These are phyloP conservation scores for Hyaloscypha finlandica DNA, from an alignment of 495 filamentous ascomycete species.

Conservation along the genomic window DNA sequence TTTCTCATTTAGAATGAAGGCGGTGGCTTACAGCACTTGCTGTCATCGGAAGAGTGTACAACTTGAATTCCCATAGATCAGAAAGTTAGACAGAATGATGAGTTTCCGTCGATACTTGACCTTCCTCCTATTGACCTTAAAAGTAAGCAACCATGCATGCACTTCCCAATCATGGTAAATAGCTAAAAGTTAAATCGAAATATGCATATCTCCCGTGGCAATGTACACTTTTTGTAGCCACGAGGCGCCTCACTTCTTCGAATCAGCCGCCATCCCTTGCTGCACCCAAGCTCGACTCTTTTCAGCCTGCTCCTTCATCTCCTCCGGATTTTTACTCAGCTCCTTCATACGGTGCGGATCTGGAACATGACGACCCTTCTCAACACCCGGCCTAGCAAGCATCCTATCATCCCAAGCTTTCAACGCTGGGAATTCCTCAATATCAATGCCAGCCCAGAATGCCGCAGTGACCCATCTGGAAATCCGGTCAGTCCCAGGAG, in stretches of 20 bases:
- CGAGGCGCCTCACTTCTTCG: constrained; percentile 28
- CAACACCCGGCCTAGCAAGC: constrained; percentile 62
- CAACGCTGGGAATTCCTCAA: constrained; percentile 73
- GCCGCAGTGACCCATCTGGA: constrained; percentile 25
- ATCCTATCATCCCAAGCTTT: constrained; percentile 69
- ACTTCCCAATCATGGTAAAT: no score
- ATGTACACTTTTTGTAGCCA: no score
- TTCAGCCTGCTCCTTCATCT: constrained; percentile 55
- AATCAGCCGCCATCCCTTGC: constrained; percentile 62
- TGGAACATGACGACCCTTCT: constrained; percentile 82
- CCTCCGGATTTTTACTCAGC: constrained; percentile 41
- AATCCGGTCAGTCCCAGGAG: constrained; percentile 15
- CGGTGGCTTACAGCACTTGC: no score
- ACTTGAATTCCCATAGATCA: no score
- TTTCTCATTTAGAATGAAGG: no score
- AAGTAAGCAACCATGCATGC: no score
- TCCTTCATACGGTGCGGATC: constrained; percentile 62
- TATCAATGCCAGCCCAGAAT: constrained; percentile 72
- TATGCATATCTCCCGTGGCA: no score
- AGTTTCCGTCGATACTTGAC: neutral
- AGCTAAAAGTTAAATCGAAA: no score
- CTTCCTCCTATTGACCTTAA: no score
- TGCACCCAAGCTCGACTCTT: constrained; percentile 60
- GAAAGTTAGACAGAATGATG: neutral
- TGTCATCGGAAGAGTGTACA: no score